phyloP scores from a whole-genome alignment of 75 land plant genomes.

The Larix kaempferi region DNA sequence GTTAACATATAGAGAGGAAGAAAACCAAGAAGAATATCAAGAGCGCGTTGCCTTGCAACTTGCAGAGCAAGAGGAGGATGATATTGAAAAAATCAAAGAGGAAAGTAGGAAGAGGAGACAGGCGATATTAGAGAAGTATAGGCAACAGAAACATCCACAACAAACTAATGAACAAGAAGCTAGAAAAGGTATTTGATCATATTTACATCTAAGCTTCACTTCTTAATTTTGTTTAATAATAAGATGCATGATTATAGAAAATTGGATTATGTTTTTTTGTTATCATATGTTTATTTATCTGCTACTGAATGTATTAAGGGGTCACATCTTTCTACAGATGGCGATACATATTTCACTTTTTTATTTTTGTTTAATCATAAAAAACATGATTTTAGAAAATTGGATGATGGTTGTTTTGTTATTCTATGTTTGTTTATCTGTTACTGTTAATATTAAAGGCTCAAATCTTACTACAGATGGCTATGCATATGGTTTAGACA shows the following conservation, averaged over 20 bases:
- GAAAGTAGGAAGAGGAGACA: slow-evolving; percentile 81
- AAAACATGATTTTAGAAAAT: not conserved
- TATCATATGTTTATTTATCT: not conserved
- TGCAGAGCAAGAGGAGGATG: slow-evolving; percentile 90
- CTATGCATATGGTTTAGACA: not conserved
- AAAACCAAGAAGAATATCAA: slow-evolving; percentile 69
- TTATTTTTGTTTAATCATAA: not conserved
- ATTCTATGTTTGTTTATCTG: not conserved
- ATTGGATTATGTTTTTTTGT: not conserved
- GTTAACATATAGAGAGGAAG: slow-evolving; percentile 56
- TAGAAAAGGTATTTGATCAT: slow-evolving; percentile 13
- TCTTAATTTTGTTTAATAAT: not conserved
- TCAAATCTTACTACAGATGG: too few species aligned
- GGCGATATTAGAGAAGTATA: slow-evolving; percentile 93
- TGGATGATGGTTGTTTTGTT: not conserved
- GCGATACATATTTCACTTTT: not conserved
- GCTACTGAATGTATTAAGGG: too few species aligned
- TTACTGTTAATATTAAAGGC: too few species aligned
- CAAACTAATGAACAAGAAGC: slow-evolving; percentile 10
- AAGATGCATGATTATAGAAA: not conserved
- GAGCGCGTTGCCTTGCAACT: slow-evolving; percentile 53
- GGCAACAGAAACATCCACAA: slow-evolving; percentile 34
- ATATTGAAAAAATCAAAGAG: slow-evolving; percentile 84
- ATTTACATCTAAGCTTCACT: not conserved
- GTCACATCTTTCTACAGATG: too few species aligned